Evolutionary conservation across 169 alveolate genomes (phyloP), one percentile per base, ranked within the genome.

Genomic region (Eimeria tenella): DNA sequence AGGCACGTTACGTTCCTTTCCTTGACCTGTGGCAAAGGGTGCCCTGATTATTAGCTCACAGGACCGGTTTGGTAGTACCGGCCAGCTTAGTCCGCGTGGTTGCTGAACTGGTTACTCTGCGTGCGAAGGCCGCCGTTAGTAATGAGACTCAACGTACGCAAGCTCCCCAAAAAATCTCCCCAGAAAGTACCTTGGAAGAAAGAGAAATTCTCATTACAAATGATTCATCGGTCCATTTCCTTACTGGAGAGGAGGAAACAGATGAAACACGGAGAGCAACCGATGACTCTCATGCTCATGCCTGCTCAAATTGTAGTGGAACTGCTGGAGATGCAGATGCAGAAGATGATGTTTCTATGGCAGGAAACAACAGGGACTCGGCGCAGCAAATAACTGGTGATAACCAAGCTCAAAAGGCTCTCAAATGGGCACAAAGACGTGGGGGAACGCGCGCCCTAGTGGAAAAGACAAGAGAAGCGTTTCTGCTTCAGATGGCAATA

Each of bases 401-500:
- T 5, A 15, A 17, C 65, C 86, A 75, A 52, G 23, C 53, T n/a
- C 86, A 42, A n/a, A 75, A 49, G 65, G 3, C 65, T 52, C 13
- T 75, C 11, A 75, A 50, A 31, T 19, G 19, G 42, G 21, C 52
- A 75, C 63, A 75, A 93, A 75, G 68, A 50, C 81, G 62, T 90
- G 52, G 95, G 65, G 75, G 94, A 70, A 71, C 94, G 50, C 89
- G 83, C 49, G 90, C 82, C 79, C 95, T 93, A 50, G 96, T 95
- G 21, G 95, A 96, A 21, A 94, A 96, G 84, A 96, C 94, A 55
- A 86, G 96, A 17, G 97, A 96, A 53, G 95, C 94, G 86, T 96
- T 96, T 79, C 63, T 96, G 90, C 96, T 96, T 79, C 95, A 92
- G 74, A 75, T 95, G 95, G 93, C 95, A 0, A 86, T 95, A n/a